Evolutionary conservation across 2,329 filamentous ascomycete species (phyloP), one percentile per base, ranked within the genome.

Genomic region (Pseudogymnoascus sp.): DNA sequence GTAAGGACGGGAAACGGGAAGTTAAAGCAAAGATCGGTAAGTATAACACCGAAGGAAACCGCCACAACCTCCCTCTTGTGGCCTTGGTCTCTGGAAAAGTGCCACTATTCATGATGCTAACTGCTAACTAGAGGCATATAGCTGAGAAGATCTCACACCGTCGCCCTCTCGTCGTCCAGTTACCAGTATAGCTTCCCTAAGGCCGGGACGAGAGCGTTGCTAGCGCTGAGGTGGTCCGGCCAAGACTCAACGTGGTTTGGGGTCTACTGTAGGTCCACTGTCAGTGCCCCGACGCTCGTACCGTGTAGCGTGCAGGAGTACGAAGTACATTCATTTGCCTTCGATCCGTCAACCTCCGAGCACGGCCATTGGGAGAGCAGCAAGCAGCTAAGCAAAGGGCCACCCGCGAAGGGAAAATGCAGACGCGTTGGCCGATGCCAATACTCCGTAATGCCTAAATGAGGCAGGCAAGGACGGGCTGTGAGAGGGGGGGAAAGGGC

Each of bases 241-340:
- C 46, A 53, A 53, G 46, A 11, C 46, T 53, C 46, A 53, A 53
- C 46, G 46, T 53, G 46, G 46, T 53, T 31, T 53, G 7, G 23
- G 46, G 18, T n/a, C 46, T 31, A 21, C 21, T 21, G 21, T 21
- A 31, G 46, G 46, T 53, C 46, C 46, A 53, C 46, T 53, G 46
- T 53, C 46, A 53, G 46, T 53, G 46, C 42, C 40, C 40, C 12
- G 8, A 28, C 23, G 23, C 11, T 49, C 43, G 23, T 25, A 31
- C 25, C 16, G 42, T 43, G 9, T 16, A 11, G 28, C 9, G 12
- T 14, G 14, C n/a, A 18, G 46, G 3, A 31, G 43, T 28, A 49
- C 43, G 8, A n/a, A 31, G 25, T 53, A 31, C 46, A 11, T 43
- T 16, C 25, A 53, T 31, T 53, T 31, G 31, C 18, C n/a, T 53